A percentile compares a stretch with the other conserved stretches of the same genome.
phyloP scores from a whole-genome alignment of 345 rosid species.

The Turnera subulata region DNA sequence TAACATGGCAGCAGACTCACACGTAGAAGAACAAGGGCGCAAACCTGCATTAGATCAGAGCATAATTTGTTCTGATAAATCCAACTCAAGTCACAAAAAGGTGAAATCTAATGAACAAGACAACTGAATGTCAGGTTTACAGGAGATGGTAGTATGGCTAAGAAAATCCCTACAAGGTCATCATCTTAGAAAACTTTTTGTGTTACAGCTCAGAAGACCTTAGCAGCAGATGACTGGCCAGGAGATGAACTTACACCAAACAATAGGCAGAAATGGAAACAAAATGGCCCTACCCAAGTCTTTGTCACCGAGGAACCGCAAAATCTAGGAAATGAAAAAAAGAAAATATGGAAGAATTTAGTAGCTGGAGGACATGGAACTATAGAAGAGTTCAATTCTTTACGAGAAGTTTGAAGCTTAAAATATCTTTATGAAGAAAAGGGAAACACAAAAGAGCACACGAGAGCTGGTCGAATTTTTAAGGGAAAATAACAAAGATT shows the following conservation, averaged over 20 bases:
- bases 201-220: not conserved
- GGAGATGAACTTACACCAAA: slow-evolving; percentile 10
- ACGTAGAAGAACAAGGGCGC: not conserved
- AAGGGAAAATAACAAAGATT: no score
- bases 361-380: slow-evolving; percentile 14
- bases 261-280: slow-evolving; percentile 4
- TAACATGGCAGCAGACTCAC: no score
- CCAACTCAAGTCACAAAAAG: not conserved
- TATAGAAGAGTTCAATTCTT: no score
- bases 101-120: not conserved
- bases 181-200: not conserved
- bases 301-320: slow-evolving; percentile 74
- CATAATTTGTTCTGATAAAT: slow-evolving; percentile 1
- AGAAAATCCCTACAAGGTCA: not conserved
- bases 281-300: slow-evolving; percentile 6
- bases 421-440: no score
- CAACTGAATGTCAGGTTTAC: not conserved
- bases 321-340: slow-evolving; percentile 46
- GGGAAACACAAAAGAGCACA: no score
- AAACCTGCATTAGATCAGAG: not conserved
- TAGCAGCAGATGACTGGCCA: slow-evolving; percentile 3
- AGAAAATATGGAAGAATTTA: slow-evolving; percentile 32
- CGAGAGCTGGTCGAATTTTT: no score
- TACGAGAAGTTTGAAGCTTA: no score
- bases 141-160: not conserved